These are phyloP conservation scores for Fusarium euwallaceae DNA, from an alignment of 2,329 filamentous ascomycete species.

Conservation along the genomic window DNA sequence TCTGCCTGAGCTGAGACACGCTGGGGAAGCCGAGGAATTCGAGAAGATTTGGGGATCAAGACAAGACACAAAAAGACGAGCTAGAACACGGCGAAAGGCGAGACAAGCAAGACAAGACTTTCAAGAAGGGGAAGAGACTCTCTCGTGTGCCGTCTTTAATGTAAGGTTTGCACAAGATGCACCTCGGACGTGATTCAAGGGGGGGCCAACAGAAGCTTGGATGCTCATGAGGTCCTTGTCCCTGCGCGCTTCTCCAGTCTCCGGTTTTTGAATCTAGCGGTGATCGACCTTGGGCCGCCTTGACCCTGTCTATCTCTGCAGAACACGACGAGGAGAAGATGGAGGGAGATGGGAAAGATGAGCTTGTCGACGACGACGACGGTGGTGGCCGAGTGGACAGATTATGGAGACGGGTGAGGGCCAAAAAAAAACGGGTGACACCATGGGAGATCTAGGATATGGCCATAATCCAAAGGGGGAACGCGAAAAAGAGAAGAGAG, in stretches of 20 bases:
- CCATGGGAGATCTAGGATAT: neutral
- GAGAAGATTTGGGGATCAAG: conserved; percentile 12
- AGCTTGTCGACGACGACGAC: conserved; percentile 9
- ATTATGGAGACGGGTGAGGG: neutral
- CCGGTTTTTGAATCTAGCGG: conserved; percentile 38
- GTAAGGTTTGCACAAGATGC: conserved; percentile 4
- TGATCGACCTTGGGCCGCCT: conserved; percentile 34
- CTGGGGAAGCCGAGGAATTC: conserved; percentile 20
- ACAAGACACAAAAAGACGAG: conserved; percentile 1
- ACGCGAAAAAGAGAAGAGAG: conserved; percentile 6
- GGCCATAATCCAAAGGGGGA: neutral
- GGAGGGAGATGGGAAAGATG: conserved; percentile 10
- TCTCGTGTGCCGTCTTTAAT: neutral
- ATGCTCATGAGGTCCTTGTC: conserved; percentile 30
- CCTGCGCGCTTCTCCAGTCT: conserved; percentile 32
- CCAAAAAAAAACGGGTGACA: neutral
- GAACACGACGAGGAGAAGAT: neutral
- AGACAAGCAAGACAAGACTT: neutral
- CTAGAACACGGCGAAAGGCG: neutral
- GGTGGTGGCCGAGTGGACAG: conserved; percentile 13
- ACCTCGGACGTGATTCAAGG: conserved; percentile 19
- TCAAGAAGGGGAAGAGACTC: neutral
- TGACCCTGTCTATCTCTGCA: conserved; percentile 30
- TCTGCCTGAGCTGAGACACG: conserved; percentile 4
- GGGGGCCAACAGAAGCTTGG: conserved; percentile 32